Conservation (phyloP, 345 rosid species). For the Eucalyptus pauciflora region DNA sequence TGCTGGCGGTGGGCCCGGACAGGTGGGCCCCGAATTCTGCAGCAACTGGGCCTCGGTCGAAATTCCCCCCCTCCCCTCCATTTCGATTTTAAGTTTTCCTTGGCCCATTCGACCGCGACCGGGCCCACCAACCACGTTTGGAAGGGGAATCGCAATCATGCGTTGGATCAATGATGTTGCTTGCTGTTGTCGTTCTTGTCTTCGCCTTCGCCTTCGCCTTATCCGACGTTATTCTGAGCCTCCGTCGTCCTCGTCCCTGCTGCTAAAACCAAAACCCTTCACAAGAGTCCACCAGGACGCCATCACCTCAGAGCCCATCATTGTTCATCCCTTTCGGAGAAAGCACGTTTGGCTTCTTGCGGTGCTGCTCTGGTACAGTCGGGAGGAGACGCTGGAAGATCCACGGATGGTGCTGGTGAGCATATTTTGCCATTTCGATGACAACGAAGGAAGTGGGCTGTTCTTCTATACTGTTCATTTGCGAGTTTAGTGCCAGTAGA, state of each 20-base stretch:
- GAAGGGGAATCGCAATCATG: not conserved
- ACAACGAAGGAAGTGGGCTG: not conserved
- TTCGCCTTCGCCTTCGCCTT: not conserved
- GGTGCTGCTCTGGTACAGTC: not conserved
- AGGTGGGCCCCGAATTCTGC: not conserved
- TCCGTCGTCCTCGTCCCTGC: not conserved
- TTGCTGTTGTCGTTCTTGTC: not conserved
- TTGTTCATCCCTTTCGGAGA: not conserved
- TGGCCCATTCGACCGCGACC: not conserved
- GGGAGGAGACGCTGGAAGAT: not conserved
- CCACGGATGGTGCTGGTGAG: not conserved
- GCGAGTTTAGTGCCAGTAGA: not conserved
- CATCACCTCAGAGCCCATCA: not conserved
- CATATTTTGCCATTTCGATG: not conserved
- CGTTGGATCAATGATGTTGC: not conserved
- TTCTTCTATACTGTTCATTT: not conserved
- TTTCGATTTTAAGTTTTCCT: not conserved
- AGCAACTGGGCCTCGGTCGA: not conserved
- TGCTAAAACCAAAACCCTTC: not conserved
- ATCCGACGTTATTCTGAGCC: not conserved
- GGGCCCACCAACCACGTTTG: not conserved
- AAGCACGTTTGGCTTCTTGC: not conserved
- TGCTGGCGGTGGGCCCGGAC: not conserved
- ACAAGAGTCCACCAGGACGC: not conserved
- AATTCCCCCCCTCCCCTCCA: not conserved